Evolutionary conservation across 2,329 filamentous ascomycete genomes (phyloP).

Genomic region (Thermoascus crustaceus): DNA sequence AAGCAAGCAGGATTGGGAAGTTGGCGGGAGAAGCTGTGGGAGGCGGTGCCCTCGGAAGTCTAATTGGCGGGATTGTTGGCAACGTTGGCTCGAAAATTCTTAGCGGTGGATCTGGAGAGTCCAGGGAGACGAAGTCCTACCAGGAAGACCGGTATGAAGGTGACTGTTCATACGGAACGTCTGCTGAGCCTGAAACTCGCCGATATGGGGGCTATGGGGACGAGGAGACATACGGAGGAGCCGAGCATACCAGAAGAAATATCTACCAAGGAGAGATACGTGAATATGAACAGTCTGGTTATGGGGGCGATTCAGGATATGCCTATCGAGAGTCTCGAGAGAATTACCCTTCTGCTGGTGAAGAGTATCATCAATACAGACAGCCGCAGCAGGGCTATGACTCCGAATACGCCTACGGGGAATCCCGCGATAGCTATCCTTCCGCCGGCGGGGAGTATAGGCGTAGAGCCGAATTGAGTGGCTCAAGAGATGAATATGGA

Average conservation of each 20-base stretch:
- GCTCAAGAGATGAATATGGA: not conserved
- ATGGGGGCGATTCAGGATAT: constrained; percentile 1
- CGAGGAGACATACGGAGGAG: constrained; percentile 10
- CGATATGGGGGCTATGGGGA: constrained; percentile 14
- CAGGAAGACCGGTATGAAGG: constrained; percentile 5
- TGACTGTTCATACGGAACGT: too few relatives aligned
- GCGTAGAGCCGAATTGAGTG: too few relatives aligned
- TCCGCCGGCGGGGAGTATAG: not conserved
- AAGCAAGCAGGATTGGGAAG: constrained; percentile 36
- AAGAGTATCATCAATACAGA: not conserved
- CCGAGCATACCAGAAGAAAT: too few relatives aligned
- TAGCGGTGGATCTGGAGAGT: constrained; percentile 36
- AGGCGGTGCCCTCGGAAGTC: constrained; percentile 58
- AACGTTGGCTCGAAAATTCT: constrained; percentile 55
- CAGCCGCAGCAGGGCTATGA: too few relatives aligned
- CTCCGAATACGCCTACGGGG: constrained; percentile 4
- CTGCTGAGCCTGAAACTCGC: too few relatives aligned
- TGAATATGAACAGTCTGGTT: not conserved
- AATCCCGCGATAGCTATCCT: not conserved
- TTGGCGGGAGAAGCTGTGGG: constrained; percentile 53
- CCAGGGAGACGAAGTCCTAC: constrained; percentile 8
- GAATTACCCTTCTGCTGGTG: not conserved
- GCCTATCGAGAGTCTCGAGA: not conserved
- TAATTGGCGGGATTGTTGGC: constrained; percentile 61
- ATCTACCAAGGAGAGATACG: too few relatives aligned